These are phyloP conservation scores for Cladosporium sp. DNA, from an alignment of 2,329 filamentous ascomycete genomes.

Conservation along the genomic window DNA sequence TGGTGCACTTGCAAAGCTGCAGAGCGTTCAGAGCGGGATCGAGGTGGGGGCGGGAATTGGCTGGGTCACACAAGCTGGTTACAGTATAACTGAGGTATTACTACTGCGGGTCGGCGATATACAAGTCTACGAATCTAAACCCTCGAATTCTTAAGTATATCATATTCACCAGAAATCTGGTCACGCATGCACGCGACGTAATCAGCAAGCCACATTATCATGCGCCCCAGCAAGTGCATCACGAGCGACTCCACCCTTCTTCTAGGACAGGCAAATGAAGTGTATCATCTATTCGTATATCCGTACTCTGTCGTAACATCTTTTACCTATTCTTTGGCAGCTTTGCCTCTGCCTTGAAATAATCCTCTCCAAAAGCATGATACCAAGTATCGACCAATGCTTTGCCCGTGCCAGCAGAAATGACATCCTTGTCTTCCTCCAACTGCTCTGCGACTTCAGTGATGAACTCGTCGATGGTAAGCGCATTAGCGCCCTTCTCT, in stretches of 20 bases:
- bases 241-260: background rate
- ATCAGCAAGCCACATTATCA: background rate
- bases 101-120: no score
- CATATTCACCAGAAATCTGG: no score
- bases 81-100: no score
- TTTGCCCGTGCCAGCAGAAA: slow-evolving; percentile 44
- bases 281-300: slow-evolving; percentile 1
- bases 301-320: background rate
- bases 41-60: no score
- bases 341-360: slow-evolving; percentile 22
- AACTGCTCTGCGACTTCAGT: slow-evolving; percentile 42
- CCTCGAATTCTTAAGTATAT: no score
- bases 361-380: slow-evolving; percentile 25
- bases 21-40: no score
- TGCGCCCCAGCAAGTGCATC: background rate
- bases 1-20: no score
- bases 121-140: no score
- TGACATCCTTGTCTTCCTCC: slow-evolving; percentile 46
- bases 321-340: background rate
- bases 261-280: background rate
- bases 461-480: slow-evolving; percentile 55
- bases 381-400: slow-evolving; percentile 45
- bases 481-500: slow-evolving; percentile 43
- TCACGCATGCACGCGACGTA: no score
- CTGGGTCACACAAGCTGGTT: no score